phyloP scores from a whole-genome alignment of 2,329 filamentous ascomycete genomes.

The Aquanectria penicillioides region DNA sequence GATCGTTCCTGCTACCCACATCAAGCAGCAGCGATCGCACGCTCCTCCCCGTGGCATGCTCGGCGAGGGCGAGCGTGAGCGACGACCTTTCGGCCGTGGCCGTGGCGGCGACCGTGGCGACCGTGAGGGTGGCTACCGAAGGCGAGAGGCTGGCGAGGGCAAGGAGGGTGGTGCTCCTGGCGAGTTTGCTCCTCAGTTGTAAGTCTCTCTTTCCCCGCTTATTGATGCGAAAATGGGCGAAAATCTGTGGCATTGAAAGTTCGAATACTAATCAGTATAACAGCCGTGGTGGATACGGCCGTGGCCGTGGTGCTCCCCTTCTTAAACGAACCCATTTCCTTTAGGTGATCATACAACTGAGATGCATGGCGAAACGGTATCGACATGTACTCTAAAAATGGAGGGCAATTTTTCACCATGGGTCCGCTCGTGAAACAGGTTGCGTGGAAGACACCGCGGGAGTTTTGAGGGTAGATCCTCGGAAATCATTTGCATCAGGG shows the following conservation, averaged over 20 bases:
- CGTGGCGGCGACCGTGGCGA: slow-evolving; percentile 80
- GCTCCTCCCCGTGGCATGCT: slow-evolving; percentile 99
- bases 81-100: slow-evolving; percentile 85
- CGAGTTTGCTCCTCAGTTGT: slow-evolving; percentile 93
- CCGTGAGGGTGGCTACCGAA: slow-evolving; percentile 90
- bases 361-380: slow-evolving; percentile 54
- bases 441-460: slow-evolving; percentile 55
- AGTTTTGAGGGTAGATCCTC: slow-evolving; percentile 61
- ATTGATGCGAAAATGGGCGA: too few relatives aligned
- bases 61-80: slow-evolving; percentile 84
- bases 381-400: slow-evolving; percentile 61
- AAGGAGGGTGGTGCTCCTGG: slow-evolving; percentile 94
- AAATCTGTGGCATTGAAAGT: not conserved
- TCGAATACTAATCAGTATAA: slow-evolving; percentile 48
- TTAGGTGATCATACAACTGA: slow-evolving; percentile 54
- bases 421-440: slow-evolving; percentile 53
- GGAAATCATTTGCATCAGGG: slow-evolving; percentile 60
- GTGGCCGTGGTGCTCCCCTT: slow-evolving; percentile 84
- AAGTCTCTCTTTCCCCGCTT: slow-evolving; percentile 52
- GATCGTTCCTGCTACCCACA: slow-evolving; percentile 99
- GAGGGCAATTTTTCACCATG: slow-evolving; percentile 53
- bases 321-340: slow-evolving; percentile 60
- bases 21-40: slow-evolving; percentile 99
- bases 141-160: slow-evolving; percentile 85
- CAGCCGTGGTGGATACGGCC: slow-evolving; percentile 87